These are phyloP conservation scores for Alternaria arbusti DNA, from an alignment of 2,329 filamentous ascomycete genomes.

Conservation along the genomic window DNA sequence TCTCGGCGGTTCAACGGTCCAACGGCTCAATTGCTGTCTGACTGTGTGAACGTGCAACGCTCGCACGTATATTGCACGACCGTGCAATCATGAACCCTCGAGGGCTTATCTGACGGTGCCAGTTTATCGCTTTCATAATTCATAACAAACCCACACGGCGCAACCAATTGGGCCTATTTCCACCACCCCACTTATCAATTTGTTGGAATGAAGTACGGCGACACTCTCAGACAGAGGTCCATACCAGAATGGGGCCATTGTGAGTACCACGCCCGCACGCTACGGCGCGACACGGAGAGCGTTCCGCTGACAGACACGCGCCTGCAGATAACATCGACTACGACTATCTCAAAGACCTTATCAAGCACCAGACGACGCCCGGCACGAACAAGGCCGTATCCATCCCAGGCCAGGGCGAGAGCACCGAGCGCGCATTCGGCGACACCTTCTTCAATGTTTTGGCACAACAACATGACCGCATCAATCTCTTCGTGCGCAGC, in stretches of 20 bases:
- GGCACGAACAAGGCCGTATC: constrained; percentile 73
- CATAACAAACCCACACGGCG: constrained; percentile 7
- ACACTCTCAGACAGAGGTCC: constrained; percentile 75
- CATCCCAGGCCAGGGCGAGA: constrained; percentile 71
- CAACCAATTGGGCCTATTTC: constrained; percentile 11
- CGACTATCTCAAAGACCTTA: constrained; percentile 82
- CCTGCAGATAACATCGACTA: constrained; percentile 82
- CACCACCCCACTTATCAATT: constrained; percentile 3
- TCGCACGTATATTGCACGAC: background rate
- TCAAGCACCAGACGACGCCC: constrained; percentile 78
- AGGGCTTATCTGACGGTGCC: constrained; percentile 17
- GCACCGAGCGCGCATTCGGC: constrained; percentile 69
- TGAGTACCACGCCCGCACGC: constrained; percentile 49
- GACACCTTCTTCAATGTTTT: constrained; percentile 74
- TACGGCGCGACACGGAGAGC: background rate
- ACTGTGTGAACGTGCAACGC: background rate
- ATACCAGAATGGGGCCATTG: constrained; percentile 83
- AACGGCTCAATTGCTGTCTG: constrained; percentile 2
- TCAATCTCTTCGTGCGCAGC: constrained; percentile 78
- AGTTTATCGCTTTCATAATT: constrained; percentile 11
- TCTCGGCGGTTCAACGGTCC: constrained; percentile 6
- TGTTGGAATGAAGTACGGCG: constrained; percentile 74
- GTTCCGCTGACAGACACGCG: constrained; percentile 18
- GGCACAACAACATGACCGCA: constrained; percentile 75
- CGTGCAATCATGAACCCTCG: constrained; percentile 3